Evolutionary conservation across 495 filamentous ascomycete genomes (phyloP), one percentile per base, ranked within the genome.

Genomic region (Neurospora hispaniola): DNA sequence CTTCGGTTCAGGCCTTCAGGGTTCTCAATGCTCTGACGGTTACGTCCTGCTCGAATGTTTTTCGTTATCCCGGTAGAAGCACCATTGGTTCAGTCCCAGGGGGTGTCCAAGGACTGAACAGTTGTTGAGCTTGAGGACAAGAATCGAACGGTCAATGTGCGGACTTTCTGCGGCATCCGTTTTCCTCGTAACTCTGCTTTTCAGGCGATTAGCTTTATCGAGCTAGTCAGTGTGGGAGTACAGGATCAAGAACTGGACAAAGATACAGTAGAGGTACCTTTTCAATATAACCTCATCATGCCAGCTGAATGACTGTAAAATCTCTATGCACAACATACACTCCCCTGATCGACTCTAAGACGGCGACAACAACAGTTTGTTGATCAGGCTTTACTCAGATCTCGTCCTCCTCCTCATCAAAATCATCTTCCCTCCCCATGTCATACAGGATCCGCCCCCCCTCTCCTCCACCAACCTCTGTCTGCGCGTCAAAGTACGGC

Each of bases 381-480:
- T 18, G 12, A 27, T 3, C 54, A 35, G 14, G 6, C 35, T 12
- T 11, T 39, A 12, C 68, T 81, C 81, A 97, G 70, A 98, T 94
- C 81, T 99, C 96, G 85, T 99, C 96, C 79, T 99, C 96, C 82
- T 98, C 96, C 74, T 98, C 96, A 79, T 99, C 96, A 81, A 97
- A 99, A 82, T 99, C 96, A 84, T 99, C 96, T 84, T 97, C 96
- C 70, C 88, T 88, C 40, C 95, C 96, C 90, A 98, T 96, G 70
- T 97, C 94, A 83, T 98, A 98, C 77, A 99, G 78, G 71, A 99
- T 99, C 74, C 94, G 86, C 0, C 96, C 96, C 41, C 93, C 92
- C 14, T 95, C 93, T 14, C 92, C 92, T 0, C 90, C 90, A 0
- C 89, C 90, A 44, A 90, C 83, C 42, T 90, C 90, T 62, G 87